Conservation (phyloP, 2,329 filamentous ascomycete genomes). For the Didymella keratinophila region DNA sequence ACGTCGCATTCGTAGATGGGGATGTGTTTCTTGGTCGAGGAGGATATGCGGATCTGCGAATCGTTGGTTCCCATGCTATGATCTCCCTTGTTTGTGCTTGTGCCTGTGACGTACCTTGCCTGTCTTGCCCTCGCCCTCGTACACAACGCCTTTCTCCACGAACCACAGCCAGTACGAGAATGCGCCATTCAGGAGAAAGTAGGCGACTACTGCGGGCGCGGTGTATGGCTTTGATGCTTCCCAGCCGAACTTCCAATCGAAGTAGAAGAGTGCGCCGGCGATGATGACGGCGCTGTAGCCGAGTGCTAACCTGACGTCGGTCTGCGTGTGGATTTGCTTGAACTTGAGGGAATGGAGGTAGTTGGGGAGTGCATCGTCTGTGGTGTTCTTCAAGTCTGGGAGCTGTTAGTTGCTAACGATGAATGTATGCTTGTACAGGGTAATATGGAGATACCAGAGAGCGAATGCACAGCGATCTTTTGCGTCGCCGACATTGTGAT, state of each 20-base stretch:
- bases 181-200: conserved; percentile 78
- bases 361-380: conserved; percentile 91
- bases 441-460: conserved; percentile 63
- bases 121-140: conserved; percentile 73
- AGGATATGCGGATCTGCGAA: conserved; percentile 73
- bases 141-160: conserved; percentile 83
- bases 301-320: conserved; percentile 81
- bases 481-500: conserved; percentile 48
- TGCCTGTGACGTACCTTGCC: conserved; percentile 65
- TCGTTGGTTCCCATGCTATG: background rate
- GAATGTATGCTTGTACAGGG: background rate
- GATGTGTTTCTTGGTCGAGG: conserved; percentile 77
- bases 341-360: conserved; percentile 92
- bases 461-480: conserved; percentile 72
- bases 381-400: conserved; percentile 92
- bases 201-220: conserved; percentile 77
- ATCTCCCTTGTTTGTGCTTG: background rate
- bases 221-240: conserved; percentile 85
- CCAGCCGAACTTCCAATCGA: conserved; percentile 92
- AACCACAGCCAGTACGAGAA: conserved; percentile 86
- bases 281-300: conserved; percentile 85
- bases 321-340: conserved; percentile 78
- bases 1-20: conserved; percentile 82
- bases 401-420: conserved; percentile 22
- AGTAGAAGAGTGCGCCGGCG: conserved; percentile 83